Base-by-base conservation (phyloP, 179 eudicot genomes). In the Silene coronaria region DNA sequence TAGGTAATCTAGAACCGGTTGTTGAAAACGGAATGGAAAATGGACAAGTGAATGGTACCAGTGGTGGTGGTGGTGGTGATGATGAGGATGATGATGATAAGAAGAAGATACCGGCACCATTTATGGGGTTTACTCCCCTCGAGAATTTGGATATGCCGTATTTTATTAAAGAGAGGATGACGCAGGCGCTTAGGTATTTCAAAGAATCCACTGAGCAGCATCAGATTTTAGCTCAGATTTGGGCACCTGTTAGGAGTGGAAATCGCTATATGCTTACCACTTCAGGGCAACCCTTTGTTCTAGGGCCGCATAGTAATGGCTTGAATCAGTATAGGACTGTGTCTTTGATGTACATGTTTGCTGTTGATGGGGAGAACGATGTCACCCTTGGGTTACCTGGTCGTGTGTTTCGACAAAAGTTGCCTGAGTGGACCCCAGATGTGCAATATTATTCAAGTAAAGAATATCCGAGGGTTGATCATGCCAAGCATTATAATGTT, bases 341-440 rank as follows among this genome's bases (percentile, higher is more conserved):
- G 16, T 94, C 98, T 77, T 76, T 88, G 75, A 88, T 81, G 91
- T 94, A 94, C 71, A 85, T 80, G 86, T 94, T 94, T 68, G 78
- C 90, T n/a, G 82, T 84, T 12, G 98, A 92, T 76, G 91, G 85
- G 42, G 91, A 88, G 77, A 84, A 76, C 51, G 88, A 85, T 24
- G 87, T 84, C 72, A 80, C 75, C 60, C 91, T 92, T 12, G 99
- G 99, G 53, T 86, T 95, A n/a, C 99, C 99, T 51, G 97, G 95
- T 27, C 97, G 99, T 75, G 99, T 95, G 22, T 95, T 89, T 71
- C 74, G 83, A 65, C 91, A 92, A 63, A 95, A 88, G 78, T 60
- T 90, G 74, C 99, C 97, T 0, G 99, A 95, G 82, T 95, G 99
- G 99, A 87, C 97, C 3, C 99, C 99, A 0, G 82, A 91, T 85